Base-by-base conservation (phyloP, 106 monocot species). In the Amphibolis antarctica region DNA sequence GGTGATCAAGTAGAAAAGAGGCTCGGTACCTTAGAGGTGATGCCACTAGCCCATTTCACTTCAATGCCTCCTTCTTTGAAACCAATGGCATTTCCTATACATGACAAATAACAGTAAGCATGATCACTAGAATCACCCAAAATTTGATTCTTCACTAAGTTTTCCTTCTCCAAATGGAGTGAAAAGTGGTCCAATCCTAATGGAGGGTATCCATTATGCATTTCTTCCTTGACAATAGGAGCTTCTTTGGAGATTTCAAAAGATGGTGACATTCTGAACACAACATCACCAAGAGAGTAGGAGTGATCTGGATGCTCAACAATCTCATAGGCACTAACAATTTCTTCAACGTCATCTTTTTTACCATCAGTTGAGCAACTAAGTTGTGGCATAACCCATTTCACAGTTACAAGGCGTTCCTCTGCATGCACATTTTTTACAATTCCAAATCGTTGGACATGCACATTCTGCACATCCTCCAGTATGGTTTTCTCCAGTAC, bases 41-140 rank as follows among this genome's bases (percentile, higher is more conserved):
- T 59, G 68, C 94, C 94, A 69, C 46, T 89, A 28, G 86, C 89
- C 94, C 94, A 96, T 74, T 49, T 83, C 50, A 96, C 94, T 84
- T 80, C 80, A 68, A 96, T 52, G 21, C 62, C 59, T 73, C 68
- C 84, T 66, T 82, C 78, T 73, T 53, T 74, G 42, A 76, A 86
- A 15, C 86, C 89, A 63, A 80, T 71, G 31, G 89, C 81, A 76
- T 75, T 86, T 28, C 94, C 94, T 52, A 96, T 76, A 63, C 61
- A 78, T 60, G 86, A 81, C 29, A 83, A 71, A 68, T 67, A 93
- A 59, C 50, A 31, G 17, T 63, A 71, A 20, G 65, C 55, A 48
- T 66, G n/a, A 63, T 73, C 55, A 44, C 24, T 22, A 52, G 50
- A 46, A 58, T 46, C 50, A 31, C 60, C 30, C 49, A 12, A 11